A percentile compares a stretch with the other conserved stretches of the same genome.
Conservation (phyloP, 2,329 filamentous ascomycete genomes). For the Talaromyces islandicus region DNA sequence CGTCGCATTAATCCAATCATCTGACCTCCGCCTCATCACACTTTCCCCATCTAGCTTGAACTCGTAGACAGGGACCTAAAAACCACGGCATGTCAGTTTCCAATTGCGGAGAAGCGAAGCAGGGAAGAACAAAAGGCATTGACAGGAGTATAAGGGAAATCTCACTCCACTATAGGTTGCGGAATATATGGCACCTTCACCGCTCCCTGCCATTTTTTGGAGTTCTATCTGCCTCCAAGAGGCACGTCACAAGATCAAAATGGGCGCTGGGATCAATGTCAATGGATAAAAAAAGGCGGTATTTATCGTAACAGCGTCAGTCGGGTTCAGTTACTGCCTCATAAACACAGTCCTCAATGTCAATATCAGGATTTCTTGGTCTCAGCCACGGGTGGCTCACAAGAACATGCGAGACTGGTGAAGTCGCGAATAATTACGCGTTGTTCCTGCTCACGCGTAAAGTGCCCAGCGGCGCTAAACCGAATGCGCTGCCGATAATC, state of each 20-base stretch:
- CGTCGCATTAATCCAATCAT: slow-evolving; percentile 99
- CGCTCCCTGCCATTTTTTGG: slow-evolving; percentile 27
- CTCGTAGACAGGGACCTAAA: slow-evolving; percentile 91
- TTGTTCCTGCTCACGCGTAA: slow-evolving; percentile 24
- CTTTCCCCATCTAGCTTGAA: slow-evolving; percentile 81
- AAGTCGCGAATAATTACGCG: slow-evolving; percentile 5
- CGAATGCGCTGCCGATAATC: slow-evolving; percentile 5
- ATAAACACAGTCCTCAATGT: not conserved
- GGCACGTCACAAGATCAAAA: not conserved
- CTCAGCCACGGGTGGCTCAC: slow-evolving; percentile 26
- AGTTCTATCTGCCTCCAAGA: slow-evolving; percentile 15
- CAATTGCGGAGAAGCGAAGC: not conserved
- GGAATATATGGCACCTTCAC: slow-evolving; percentile 51
- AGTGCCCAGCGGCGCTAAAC: slow-evolving; percentile 27
- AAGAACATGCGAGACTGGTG: slow-evolving; percentile 18
- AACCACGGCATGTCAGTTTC: not conserved
- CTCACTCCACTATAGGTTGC: slow-evolving; percentile 60
- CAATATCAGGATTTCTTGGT: slow-evolving; percentile 1
- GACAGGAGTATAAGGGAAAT: not conserved
- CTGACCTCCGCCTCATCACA: slow-evolving; percentile 89
- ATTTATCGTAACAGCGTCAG: not conserved
- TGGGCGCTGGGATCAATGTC: not conserved
- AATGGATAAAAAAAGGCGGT: not conserved
- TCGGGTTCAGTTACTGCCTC: not conserved
- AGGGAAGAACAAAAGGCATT: slow-evolving; percentile 1